Conservation (phyloP, 1,284 basidiomycete genomes). For the Pseudozyma sp. region DNA sequence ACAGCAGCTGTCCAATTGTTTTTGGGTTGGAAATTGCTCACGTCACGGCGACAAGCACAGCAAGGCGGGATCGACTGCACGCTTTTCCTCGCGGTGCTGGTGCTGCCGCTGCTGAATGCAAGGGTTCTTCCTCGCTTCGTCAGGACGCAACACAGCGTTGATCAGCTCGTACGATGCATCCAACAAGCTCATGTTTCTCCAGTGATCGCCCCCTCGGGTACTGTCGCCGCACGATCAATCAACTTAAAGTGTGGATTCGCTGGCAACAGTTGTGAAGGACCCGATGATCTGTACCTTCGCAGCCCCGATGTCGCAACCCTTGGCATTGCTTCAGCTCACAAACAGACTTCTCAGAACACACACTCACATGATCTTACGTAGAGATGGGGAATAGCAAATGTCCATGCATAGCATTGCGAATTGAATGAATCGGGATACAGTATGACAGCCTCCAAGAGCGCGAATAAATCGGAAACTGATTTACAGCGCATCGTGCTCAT, state of each 20-base stretch:
- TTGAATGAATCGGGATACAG: background rate
- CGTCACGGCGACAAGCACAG: no score
- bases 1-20: no score
- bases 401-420: slow-evolving; percentile 35
- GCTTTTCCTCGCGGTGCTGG: background rate
- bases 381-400: slow-evolving; percentile 8
- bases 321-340: no score
- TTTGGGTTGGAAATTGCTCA: no score
- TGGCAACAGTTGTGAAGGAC: background rate
- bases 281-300: background rate
- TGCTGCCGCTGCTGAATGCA: slow-evolving; percentile 15
- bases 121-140: slow-evolving; percentile 17
- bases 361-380: no score
- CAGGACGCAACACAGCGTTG: background rate
- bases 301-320: background rate
- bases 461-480: background rate
- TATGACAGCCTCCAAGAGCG: background rate
- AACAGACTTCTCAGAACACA: no score
- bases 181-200: no score
- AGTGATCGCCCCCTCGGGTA: background rate
- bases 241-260: no score
- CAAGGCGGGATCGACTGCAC: no score
- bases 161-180: background rate
- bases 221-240: background rate
- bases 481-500: slow-evolving; percentile 37